A percentile compares a stretch with the other conserved stretches of the same genome.
Evolutionary conservation across 441 rosid genomes (phyloP).

Genomic region (Eruca vesicaria): DNA sequence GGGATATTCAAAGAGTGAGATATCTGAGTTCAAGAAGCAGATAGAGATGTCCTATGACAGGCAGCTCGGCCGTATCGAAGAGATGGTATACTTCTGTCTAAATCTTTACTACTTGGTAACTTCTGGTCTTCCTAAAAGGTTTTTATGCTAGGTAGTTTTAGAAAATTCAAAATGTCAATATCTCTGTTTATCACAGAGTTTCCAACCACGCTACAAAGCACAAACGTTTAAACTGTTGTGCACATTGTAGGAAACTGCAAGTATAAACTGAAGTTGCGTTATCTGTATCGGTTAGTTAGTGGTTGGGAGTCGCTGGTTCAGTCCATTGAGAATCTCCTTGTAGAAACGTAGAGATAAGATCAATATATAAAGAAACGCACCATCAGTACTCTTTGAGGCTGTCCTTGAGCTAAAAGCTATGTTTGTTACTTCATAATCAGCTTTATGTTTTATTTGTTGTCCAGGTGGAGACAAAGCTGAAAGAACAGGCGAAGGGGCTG

Average conservation of each 20-base stretch:
- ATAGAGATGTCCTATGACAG: constrained; percentile 58
- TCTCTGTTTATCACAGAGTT: not conserved
- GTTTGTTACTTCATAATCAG: not conserved
- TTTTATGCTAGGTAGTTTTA: not conserved
- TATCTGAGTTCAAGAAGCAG: constrained; percentile 58
- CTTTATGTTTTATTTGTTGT: not conserved
- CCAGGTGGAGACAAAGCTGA: constrained; percentile 78
- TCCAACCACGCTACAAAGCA: not conserved
- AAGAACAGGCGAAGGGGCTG: constrained; percentile 54
- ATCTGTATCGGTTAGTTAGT: not conserved
- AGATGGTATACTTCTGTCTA: constrained; percentile 59
- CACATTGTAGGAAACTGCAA: no score
- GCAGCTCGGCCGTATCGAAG: constrained; percentile 63
- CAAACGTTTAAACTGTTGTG: not conserved
- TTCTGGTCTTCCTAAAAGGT: not conserved
- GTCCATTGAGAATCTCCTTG: not conserved
- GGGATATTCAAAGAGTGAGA: constrained; percentile 62
- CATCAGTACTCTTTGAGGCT: not conserved
- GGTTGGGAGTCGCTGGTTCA: not conserved
- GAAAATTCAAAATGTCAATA: not conserved
- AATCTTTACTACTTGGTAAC: not conserved
- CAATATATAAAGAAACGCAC: no score
- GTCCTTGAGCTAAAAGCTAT: not conserved
- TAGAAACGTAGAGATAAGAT: not conserved
- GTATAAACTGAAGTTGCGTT: not conserved